Percentiles rank a stretch among this genome's conserved stretches.
Conservation (phyloP, 495 filamentous ascomycete genomes). For the Sphaerosporella brunnea region DNA sequence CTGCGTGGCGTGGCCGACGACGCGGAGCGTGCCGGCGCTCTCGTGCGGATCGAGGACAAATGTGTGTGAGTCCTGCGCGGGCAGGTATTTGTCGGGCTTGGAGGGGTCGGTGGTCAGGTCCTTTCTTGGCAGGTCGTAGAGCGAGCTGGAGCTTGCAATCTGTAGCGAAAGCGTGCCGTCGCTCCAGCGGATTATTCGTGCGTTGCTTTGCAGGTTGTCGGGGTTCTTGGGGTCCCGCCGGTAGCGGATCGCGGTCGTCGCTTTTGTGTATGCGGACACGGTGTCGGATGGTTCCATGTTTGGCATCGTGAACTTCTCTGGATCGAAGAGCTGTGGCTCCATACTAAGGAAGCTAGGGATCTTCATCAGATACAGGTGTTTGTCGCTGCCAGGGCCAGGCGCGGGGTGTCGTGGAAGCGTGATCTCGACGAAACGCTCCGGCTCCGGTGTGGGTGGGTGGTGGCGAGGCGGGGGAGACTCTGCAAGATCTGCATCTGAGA, state of each 20-base stretch:
- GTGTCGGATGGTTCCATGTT: slow-evolving; percentile 22
- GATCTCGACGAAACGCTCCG: slow-evolving; percentile 36
- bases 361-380: slow-evolving; percentile 50
- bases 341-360: slow-evolving; percentile 47
- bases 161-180: slow-evolving; percentile 59
- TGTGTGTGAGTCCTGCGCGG: slow-evolving; percentile 47
- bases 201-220: slow-evolving; percentile 45
- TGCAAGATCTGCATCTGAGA: slow-evolving; percentile 51
- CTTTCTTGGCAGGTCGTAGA: slow-evolving; percentile 49
- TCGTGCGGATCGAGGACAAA: slow-evolving; percentile 48
- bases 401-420: slow-evolving; percentile 40
- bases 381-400: slow-evolving; percentile 43
- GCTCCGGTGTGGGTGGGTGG: slow-evolving; percentile 27
- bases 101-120: slow-evolving; percentile 32
- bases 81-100: slow-evolving; percentile 39
- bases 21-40: slow-evolving; percentile 39
- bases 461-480: slow-evolving; percentile 46
- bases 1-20: slow-evolving; percentile 49
- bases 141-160: slow-evolving; percentile 44
- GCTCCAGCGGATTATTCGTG: slow-evolving; percentile 53
- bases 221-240: slow-evolving; percentile 46
- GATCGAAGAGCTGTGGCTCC: slow-evolving; percentile 46
- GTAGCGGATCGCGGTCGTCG: slow-evolving; percentile 53
- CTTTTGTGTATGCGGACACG: slow-evolving; percentile 43
- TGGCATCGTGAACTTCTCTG: slow-evolving; percentile 46